phyloP scores from a whole-genome alignment of 1,284 basidiomycete species.

The Trichosporon sp. region DNA sequence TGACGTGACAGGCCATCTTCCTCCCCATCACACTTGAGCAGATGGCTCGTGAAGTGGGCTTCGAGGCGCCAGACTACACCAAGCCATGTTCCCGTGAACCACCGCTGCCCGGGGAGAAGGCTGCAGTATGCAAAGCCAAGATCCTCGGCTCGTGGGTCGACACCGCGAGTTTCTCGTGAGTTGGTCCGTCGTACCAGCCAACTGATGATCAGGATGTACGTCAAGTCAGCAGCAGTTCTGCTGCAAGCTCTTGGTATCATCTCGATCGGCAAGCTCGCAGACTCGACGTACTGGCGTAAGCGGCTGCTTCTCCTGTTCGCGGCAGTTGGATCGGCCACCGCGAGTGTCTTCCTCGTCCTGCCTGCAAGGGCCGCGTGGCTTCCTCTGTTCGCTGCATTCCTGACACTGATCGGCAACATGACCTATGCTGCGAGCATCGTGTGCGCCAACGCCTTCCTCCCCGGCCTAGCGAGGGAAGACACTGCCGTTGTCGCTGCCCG shows the following conservation, averaged over 20 bases:
- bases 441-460: slow-evolving; percentile 86
- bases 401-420: slow-evolving; percentile 75
- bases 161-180: slow-evolving; percentile 81
- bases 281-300: slow-evolving; percentile 77
- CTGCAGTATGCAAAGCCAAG: slow-evolving; percentile 44
- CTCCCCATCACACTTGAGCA: slow-evolving; percentile 55
- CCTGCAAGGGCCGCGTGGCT: slow-evolving; percentile 68
- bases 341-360: slow-evolving; percentile 71
- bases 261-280: slow-evolving; percentile 83
- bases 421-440: slow-evolving; percentile 81
- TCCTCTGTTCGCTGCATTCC: slow-evolving; percentile 65
- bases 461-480: slow-evolving; percentile 69
- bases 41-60: slow-evolving; percentile 53
- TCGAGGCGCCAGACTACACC: slow-evolving; percentile 41
- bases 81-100: slow-evolving; percentile 37
- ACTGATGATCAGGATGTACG: slow-evolving; percentile 67
- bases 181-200: not conserved
- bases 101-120: slow-evolving; percentile 25
- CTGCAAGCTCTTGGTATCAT: slow-evolving; percentile 86
- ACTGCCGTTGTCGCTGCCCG: slow-evolving; percentile 60
- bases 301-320: slow-evolving; percentile 74
- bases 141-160: slow-evolving; percentile 72
- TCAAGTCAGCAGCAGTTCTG: slow-evolving; percentile 79
- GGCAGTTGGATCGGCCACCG: slow-evolving; percentile 66
- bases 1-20: slow-evolving; percentile 49